These are phyloP conservation scores for Paracamarosporium sp. DNA, from an alignment of 2,329 filamentous ascomycete genomes.

Conservation along the genomic window DNA sequence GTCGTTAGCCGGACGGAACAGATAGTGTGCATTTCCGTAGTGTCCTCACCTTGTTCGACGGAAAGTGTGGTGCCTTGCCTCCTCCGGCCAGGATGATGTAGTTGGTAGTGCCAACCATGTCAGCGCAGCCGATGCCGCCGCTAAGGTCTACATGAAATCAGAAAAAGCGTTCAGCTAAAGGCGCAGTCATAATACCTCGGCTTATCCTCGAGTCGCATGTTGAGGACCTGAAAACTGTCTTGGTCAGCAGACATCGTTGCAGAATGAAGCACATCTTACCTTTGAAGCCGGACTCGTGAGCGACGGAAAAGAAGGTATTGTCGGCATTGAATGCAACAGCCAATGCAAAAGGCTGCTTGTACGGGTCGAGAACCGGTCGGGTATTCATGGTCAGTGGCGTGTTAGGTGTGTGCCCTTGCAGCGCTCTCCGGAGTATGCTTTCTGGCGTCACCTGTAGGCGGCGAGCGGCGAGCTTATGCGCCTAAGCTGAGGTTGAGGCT, in stretches of 20 bases:
- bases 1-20: slow-evolving; percentile 29
- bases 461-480: background rate
- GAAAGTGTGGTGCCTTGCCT: slow-evolving; percentile 82
- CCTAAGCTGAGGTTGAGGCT: background rate
- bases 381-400: slow-evolving; percentile 75
- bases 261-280: slow-evolving; percentile 61
- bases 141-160: slow-evolving; percentile 39
- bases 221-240: slow-evolving; percentile 38
- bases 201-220: slow-evolving; percentile 38
- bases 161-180: background rate
- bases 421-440: background rate
- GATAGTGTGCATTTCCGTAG: slow-evolving; percentile 23
- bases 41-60: slow-evolving; percentile 75
- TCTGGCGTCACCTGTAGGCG: slow-evolving; percentile 20
- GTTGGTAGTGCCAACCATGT: slow-evolving; percentile 87
- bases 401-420: background rate
- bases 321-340: slow-evolving; percentile 88
- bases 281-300: slow-evolving; percentile 84
- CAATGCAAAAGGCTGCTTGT: slow-evolving; percentile 75
- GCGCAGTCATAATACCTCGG: slow-evolving; percentile 27
- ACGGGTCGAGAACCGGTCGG: slow-evolving; percentile 80
- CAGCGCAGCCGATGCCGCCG: slow-evolving; percentile 79
- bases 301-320: slow-evolving; percentile 84
- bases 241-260: slow-evolving; percentile 17
- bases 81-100: slow-evolving; percentile 91